Evolutionary conservation across 1,284 basidiomycete genomes (phyloP).

Genomic region (Entoloma clypeatum): DNA sequence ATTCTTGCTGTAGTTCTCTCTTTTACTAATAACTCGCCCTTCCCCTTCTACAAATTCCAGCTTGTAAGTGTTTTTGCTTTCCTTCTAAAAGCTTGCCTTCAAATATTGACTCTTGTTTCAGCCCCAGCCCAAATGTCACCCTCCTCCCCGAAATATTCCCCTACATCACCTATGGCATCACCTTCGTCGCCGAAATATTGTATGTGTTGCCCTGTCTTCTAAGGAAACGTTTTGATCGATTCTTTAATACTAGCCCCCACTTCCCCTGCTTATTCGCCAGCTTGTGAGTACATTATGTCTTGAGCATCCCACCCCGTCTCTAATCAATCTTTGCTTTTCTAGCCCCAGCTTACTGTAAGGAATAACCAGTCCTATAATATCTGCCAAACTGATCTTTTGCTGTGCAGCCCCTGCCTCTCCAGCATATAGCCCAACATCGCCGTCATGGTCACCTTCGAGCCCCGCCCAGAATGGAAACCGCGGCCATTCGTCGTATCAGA

Average conservation of each 20-base stretch:
- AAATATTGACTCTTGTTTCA: slow-evolving; percentile 23
- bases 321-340: slow-evolving; percentile 16
- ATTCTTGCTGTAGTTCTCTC: slow-evolving; percentile 14
- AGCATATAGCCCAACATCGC: slow-evolving; percentile 79
- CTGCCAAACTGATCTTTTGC: slow-evolving; percentile 17
- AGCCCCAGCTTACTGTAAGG: slow-evolving; percentile 75
- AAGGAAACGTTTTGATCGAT: slow-evolving; percentile 9
- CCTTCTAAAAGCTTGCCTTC: slow-evolving; percentile 1
- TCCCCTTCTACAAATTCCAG: slow-evolving; percentile 33
- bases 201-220: slow-evolving; percentile 37
- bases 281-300: slow-evolving; percentile 52
- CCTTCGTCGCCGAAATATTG: slow-evolving; percentile 87
- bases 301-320: slow-evolving; percentile 15
- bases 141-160: slow-evolving; percentile 82
- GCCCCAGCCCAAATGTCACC: slow-evolving; percentile 78
- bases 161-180: slow-evolving; percentile 75
- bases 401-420: slow-evolving; percentile 73
- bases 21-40: slow-evolving; percentile 21
- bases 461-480: slow-evolving; percentile 50
- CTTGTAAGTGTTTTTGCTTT: slow-evolving; percentile 45
- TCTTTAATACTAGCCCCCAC: slow-evolving; percentile 59
- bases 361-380: slow-evolving; percentile 1
- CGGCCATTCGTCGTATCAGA: slow-evolving; percentile 31
- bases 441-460: slow-evolving; percentile 77
- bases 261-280: slow-evolving; percentile 79